Evolutionary conservation across 192 early-diverging fungal genomes (phyloP).

Genomic region (Rhizophagus sp.): DNA sequence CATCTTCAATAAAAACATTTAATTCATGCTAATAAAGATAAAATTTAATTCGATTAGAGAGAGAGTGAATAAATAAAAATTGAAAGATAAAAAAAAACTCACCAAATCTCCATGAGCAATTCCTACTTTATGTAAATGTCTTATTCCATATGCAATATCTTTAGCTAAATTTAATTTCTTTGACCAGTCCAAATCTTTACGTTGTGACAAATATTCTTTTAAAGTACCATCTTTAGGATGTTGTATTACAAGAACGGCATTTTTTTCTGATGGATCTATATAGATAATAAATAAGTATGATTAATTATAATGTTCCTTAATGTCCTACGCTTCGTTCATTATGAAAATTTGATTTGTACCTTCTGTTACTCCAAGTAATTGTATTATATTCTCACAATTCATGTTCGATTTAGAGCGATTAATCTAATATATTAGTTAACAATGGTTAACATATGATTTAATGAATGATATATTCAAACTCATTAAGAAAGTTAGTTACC

Average conservation of each 20-base stretch:
- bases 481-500: not conserved
- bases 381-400: not conserved
- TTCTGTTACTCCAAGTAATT: not conserved
- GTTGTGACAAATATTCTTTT: slow-evolving; percentile 7
- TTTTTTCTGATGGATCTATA: not conserved
- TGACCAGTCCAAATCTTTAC: not conserved
- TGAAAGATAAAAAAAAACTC: not conserved
- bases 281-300: no score
- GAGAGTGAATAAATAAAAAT: not conserved
- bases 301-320: no score
- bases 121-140: slow-evolving; percentile 15
- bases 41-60: not conserved
- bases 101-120: slow-evolving; percentile 25
- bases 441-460: no score
- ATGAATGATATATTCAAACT: no score
- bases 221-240: slow-evolving; percentile 24
- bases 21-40: slow-evolving; percentile 5
- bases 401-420: not conserved
- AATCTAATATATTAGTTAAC: not conserved
- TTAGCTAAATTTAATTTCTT: not conserved
- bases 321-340: no score
- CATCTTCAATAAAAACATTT: slow-evolving; percentile 10
- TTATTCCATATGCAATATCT: slow-evolving; percentile 14
- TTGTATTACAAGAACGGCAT: slow-evolving; percentile 14
- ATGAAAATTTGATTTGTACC: not conserved